Evolutionary conservation across 2,329 filamentous ascomycete species (phyloP).

Genomic region (Fusarium siculi): DNA sequence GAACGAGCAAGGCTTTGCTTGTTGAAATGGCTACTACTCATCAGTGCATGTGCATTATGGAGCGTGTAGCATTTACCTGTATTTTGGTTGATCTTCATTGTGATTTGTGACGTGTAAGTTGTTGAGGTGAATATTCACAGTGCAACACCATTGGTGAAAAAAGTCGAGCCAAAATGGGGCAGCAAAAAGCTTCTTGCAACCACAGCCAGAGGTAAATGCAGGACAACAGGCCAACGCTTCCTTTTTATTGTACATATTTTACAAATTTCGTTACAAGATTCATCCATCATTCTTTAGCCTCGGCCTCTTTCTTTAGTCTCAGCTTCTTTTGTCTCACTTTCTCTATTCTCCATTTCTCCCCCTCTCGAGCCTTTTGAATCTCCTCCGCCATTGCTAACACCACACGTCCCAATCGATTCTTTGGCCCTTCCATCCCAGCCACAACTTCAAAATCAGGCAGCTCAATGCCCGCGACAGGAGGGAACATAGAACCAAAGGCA

Average conservation of each 20-base stretch:
- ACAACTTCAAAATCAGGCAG: slow-evolving; percentile 39
- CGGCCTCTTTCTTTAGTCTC: background rate
- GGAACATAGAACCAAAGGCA: slow-evolving; percentile 61
- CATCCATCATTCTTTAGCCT: slow-evolving; percentile 6
- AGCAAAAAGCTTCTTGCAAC: background rate
- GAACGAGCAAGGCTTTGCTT: slow-evolving; percentile 77
- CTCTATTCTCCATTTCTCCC: no score
- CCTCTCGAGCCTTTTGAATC: slow-evolving; percentile 23
- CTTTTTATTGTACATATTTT: slow-evolving; percentile 32
- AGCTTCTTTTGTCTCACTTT: background rate
- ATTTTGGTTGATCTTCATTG: slow-evolving; percentile 59
- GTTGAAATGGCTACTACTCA: slow-evolving; percentile 70
- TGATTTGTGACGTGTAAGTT: slow-evolving; percentile 23
- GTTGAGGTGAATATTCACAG: slow-evolving; percentile 10
- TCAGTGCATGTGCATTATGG: background rate
- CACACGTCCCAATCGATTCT: slow-evolving; percentile 45
- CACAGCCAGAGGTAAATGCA: background rate
- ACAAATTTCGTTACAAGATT: slow-evolving; percentile 7
- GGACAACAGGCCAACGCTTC: background rate
- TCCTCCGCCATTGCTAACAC: slow-evolving; percentile 45
- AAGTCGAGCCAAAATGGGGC: slow-evolving; percentile 20
- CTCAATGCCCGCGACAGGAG: slow-evolving; percentile 51
- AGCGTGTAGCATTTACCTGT: slow-evolving; percentile 50
- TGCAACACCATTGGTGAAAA: slow-evolving; percentile 26
- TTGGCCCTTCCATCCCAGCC: slow-evolving; percentile 31